phyloP scores from a whole-genome alignment of 169 alveolate genomes.

The Sarcocystis neurona region DNA sequence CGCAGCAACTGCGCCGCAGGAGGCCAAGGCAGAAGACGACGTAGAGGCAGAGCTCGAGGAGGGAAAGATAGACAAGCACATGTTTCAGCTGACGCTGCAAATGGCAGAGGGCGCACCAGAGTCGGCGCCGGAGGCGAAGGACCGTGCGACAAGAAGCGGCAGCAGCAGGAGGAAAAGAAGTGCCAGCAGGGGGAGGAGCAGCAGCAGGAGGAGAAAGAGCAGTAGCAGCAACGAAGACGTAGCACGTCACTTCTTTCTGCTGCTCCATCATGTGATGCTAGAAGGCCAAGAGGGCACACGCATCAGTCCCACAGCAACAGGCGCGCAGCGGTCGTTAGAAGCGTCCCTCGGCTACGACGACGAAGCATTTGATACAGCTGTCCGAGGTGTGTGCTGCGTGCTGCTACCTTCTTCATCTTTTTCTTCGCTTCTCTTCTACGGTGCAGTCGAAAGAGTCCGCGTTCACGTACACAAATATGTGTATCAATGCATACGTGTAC shows the following conservation, averaged over 20 bases:
- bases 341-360: slow-evolving; percentile 21
- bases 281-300: slow-evolving; percentile 11
- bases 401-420: background rate
- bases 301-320: background rate
- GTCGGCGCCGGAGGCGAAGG: background rate
- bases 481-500: background rate
- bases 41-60: background rate
- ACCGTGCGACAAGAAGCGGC: background rate
- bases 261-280: background rate
- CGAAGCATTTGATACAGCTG: background rate
- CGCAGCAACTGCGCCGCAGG: background rate
- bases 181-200: background rate
- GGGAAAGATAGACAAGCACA: background rate
- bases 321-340: background rate
- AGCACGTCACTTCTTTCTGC: background rate
- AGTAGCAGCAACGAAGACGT: background rate
- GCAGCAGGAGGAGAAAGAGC: background rate
- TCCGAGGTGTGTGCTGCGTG: background rate
- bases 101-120: too few relatives aligned
- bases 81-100: background rate
- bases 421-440: background rate
- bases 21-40: background rate
- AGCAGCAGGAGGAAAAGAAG: background rate
- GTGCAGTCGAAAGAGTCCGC: background rate
- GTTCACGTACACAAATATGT: background rate